Base-by-base conservation (phyloP, 139 green algal species). In the Klebsormidium nitens region DNA sequence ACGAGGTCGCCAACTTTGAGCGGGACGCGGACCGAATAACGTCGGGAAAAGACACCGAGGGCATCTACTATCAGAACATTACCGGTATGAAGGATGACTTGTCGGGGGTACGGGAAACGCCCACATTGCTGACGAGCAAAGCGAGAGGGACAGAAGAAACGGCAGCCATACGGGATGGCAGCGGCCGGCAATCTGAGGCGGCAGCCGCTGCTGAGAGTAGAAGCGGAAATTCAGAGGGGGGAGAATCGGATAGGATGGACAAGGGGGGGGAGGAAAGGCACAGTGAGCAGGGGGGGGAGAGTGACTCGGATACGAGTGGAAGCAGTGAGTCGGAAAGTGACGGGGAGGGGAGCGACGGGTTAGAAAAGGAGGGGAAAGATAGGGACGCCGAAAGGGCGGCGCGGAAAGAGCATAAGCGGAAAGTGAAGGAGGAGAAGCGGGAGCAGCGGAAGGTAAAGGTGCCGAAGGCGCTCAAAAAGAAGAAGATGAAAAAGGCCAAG, bases 381-480 rank as follows among this genome's bases (percentile, higher is more conserved):
- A 81, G 36, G 71, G 57, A 79, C 8, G 68, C 46, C 14, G 46
- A 37, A 44, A 26, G 26, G 48, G 39, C 26, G 2, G 34, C 26
- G 26, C 40, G 81, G 48, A 95, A 91, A 71, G 78, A 81, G 58
- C 72, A 91, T 59, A 95, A 95, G 77, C 85, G 87, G 63, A 70
- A 72, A 28, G 85, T 95, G 0, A 98, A 98, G 77, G 94, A 89
- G 62, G 84, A 85, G 1, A 91, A 91, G 60, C 67, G 86, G 0
- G 93, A 97, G 75, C 82, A 85, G 66, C 82, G 94, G 1, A 95
- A 96, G 70, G 80, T 38, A 14, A 99, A 99, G 74, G 75, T 90
- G 29, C 89, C 90, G 5, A 98, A 98, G 76, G 84, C 96, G 26
- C 74, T 92, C 17, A 98, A 98, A 73, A 97, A 96, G 80, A 78